Evolutionary conservation across 208 protist species (phyloP), one percentile per base, ranked within the genome.

Genomic region (Trypanosoma avium): DNA sequence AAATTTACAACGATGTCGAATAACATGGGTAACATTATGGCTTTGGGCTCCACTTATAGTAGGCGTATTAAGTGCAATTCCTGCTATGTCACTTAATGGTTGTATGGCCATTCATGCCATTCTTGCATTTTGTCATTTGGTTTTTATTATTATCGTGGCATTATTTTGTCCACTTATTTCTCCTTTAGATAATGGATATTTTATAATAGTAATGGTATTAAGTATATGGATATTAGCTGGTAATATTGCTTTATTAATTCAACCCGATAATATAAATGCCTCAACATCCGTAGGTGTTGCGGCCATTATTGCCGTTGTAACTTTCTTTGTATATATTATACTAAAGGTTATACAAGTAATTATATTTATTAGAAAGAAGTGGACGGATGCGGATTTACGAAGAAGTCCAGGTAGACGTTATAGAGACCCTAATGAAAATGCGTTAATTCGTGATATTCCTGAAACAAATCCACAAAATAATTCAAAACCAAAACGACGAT

Each of bases 1-100:
- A 22, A 61, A 61, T 36, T 40, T 61, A 6, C 56, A 19, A 2
- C 4, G 22, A 10, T 33, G 15, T 19, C 56, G 40, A 5, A 19
- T 36, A 17, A 32, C 26, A 8, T 61, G 35, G 35, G 56, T 61
- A 6, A 61, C 56, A 21, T 19, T 61, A 8, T 61, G 56, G 56
- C 27, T 61, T 1, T 61, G 56, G 56, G n/a, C 56, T 4, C 56
- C 56, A 10, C 17, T 61, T 3, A 19, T 49, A 2, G 22, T 61
- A 19, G 3, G 38, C 10, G 22, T 61, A 7, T 33, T 47, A 22
- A 7, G 38, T 2, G 24, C 40, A 4, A 35, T 61, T 49, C 56
- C 56, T 22, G 40, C 21, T n/a, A 15, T 24, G 17, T 32, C 56
- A 3, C 13, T 29, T 3, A 29, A n/a, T 26, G 22, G 40, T 8